These are phyloP conservation scores for Diaporthe capsici DNA, from an alignment of 2,329 filamentous ascomycete species.

Conservation along the genomic window DNA sequence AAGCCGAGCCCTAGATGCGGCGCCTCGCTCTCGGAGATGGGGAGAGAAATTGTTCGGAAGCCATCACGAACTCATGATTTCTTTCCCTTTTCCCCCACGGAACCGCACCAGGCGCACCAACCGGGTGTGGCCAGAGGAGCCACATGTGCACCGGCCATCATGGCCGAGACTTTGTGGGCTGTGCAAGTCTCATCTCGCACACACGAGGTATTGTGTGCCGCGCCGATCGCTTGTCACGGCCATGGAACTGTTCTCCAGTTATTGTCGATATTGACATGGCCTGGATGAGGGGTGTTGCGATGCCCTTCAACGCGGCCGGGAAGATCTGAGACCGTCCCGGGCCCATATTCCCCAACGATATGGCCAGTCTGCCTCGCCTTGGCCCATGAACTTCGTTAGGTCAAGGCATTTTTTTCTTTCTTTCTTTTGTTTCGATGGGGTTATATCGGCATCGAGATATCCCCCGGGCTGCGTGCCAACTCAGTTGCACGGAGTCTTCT, in stretches of 20 bases:
- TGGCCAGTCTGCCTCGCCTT: conserved; percentile 30
- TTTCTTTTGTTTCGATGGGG: not conserved
- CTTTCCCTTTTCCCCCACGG: not conserved
- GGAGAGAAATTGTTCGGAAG: not conserved
- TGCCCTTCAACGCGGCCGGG: conserved; percentile 1
- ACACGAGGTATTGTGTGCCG: not conserved
- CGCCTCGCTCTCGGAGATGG: not conserved
- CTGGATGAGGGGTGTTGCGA: not conserved
- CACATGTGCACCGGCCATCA: not conserved
- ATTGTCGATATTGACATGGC: not conserved
- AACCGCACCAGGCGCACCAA: conserved; percentile 18
- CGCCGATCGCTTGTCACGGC: conserved; percentile 4
- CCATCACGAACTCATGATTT: not conserved
- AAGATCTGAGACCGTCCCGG: conserved; percentile 13
- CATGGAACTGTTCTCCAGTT: not conserved
- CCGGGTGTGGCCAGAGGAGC: not conserved
- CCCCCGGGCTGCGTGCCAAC: not conserved
- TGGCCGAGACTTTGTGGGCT: conserved; percentile 20
- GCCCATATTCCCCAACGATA: not conserved
- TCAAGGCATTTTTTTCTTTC: not conserved
- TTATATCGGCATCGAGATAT: conserved; percentile 4
- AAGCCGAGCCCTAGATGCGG: not conserved
- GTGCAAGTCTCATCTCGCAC: conserved; percentile 25
- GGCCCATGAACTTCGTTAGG: conserved; percentile 10
- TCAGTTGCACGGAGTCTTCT: not conserved